Percentiles rank a stretch among this genome's conserved stretches.
These are phyloP conservation scores for Calvatia gigantea DNA, from an alignment of 768 basidiomycete species.

Conservation along the genomic window DNA sequence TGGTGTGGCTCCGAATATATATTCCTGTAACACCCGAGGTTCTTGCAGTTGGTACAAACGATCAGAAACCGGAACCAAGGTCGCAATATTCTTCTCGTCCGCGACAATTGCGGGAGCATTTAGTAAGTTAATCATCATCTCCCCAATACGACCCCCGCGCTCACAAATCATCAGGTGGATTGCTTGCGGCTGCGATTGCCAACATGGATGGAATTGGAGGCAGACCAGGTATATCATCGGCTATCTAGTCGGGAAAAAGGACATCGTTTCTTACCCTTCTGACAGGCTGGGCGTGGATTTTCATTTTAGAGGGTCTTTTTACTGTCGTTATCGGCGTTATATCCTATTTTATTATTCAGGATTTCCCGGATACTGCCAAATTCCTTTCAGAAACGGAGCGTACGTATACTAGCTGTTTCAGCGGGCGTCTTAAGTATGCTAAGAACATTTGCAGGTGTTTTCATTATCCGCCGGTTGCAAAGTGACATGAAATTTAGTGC, in stretches of 20 bases:
- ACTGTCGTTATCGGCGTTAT: slow-evolving; percentile 56
- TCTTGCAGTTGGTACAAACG: slow-evolving; percentile 74
- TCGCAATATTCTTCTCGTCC: slow-evolving; percentile 77
- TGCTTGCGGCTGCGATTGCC: slow-evolving; percentile 61
- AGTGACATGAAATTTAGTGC: slow-evolving; percentile 66
- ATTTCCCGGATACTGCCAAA: slow-evolving; percentile 73
- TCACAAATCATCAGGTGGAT: slow-evolving; percentile 40
- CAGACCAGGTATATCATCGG: slow-evolving; percentile 45
- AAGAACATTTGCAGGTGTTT: slow-evolving; percentile 38
- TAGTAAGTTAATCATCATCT: slow-evolving; percentile 34
- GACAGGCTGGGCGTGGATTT: slow-evolving; percentile 64
- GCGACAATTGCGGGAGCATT: slow-evolving; percentile 79
- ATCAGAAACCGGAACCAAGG: slow-evolving; percentile 66
- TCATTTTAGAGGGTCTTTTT: slow-evolving; percentile 70
- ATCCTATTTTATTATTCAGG: slow-evolving; percentile 73
- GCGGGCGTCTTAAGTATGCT: neutral
- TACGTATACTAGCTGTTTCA: slow-evolving; percentile 21
- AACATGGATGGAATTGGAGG: slow-evolving; percentile 71
- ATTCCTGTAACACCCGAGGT: neutral
- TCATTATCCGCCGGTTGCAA: slow-evolving; percentile 62
- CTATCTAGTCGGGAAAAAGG: slow-evolving; percentile 24
- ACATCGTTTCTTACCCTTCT: neutral
- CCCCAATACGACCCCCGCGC: neutral
- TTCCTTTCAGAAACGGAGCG: slow-evolving; percentile 67
- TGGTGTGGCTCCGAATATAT: neutral